A percentile compares a stretch with the other conserved stretches of the same genome.
Evolutionary conservation across 345 rosid genomes (phyloP).

Genomic region (Diplotaxis tenuifolia): DNA sequence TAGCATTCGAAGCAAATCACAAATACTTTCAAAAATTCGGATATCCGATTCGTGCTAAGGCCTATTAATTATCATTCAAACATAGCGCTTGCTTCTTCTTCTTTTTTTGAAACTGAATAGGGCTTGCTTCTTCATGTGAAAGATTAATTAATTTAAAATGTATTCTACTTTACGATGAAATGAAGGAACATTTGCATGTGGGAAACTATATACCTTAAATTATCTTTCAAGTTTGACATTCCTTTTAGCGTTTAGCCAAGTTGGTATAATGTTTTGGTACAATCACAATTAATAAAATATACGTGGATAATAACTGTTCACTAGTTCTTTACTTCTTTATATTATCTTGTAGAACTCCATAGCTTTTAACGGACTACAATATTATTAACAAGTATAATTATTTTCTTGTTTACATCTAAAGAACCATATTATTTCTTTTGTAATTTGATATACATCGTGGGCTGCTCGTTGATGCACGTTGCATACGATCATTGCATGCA

Average conservation of each 20-base stretch:
- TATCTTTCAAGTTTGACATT: slow-evolving; percentile 9
- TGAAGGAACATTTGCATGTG: slow-evolving; percentile 34
- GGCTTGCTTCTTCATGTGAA: background rate
- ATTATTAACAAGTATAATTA: background rate
- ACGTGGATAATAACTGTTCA: background rate
- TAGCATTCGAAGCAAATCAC: no score
- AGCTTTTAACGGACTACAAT: background rate
- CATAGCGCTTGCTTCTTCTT: background rate
- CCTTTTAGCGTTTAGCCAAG: slow-evolving; percentile 10
- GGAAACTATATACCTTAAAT: background rate
- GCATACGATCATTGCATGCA: slow-evolving; percentile 31
- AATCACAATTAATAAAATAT: background rate
- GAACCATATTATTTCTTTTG: slow-evolving; percentile 8
- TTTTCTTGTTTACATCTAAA: background rate
- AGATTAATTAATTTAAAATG: slow-evolving; percentile 5
- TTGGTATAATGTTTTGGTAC: background rate
- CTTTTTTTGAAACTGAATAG: no score
- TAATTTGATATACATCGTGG: slow-evolving; percentile 21
- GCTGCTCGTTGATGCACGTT: slow-evolving; percentile 33
- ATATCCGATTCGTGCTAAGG: no score
- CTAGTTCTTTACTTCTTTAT: background rate
- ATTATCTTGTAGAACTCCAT: background rate
- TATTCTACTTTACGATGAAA: background rate
- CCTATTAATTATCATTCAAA: background rate
- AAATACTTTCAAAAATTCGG: no score